Base-by-base conservation (phyloP, 2,329 filamentous ascomycete species). In the Colletotrichum orbiculare region DNA sequence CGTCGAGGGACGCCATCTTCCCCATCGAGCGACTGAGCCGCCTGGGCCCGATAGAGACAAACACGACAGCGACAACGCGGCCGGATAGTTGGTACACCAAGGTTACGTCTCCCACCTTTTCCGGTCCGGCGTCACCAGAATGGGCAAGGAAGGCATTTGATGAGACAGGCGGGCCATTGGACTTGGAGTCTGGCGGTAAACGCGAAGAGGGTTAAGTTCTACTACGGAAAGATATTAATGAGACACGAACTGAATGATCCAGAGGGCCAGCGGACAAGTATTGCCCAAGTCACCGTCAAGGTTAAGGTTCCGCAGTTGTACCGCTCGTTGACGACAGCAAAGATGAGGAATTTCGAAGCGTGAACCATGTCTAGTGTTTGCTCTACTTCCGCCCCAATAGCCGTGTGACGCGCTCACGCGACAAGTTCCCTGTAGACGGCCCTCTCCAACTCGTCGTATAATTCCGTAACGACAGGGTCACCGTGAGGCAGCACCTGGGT, bases 361-460 rank as follows among this genome's bases (percentile, higher is more conserved):
- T 4, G 25, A 25, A 25, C 25, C 25, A 25, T 25, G 25, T 25
- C 25, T 25, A 25, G 25, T 25, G 25, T 25, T 25, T 5, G 7
- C 7, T 46, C 15, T 17, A 7, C 1, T 46, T 8, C 8, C 15
- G 11, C 8, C 7, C 5, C 4, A 10, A 33, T 15, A 8, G 10
- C 43, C 15, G 2, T 4, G 1, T 10, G 13, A 9, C 15, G 13
- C n/a, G 43, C 15, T 10, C 15, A 5, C 43, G 17, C 13, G 39
- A 68, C 47, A 12, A 73, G 33, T 3, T 72, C 67, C 1, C 68
- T 72, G 60, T 82, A 83, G 0, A 80, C 77, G 2, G 74, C 76
- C 35, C 69, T 62, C 65, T 82, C 77, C 54, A 83, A 68, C 60
- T 79, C 78, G 48, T 81, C 70, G 56, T 76, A 81, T 53, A 82